Conservation (phyloP, 345 rosid genomes). For the Bruguiera sexangula region DNA sequence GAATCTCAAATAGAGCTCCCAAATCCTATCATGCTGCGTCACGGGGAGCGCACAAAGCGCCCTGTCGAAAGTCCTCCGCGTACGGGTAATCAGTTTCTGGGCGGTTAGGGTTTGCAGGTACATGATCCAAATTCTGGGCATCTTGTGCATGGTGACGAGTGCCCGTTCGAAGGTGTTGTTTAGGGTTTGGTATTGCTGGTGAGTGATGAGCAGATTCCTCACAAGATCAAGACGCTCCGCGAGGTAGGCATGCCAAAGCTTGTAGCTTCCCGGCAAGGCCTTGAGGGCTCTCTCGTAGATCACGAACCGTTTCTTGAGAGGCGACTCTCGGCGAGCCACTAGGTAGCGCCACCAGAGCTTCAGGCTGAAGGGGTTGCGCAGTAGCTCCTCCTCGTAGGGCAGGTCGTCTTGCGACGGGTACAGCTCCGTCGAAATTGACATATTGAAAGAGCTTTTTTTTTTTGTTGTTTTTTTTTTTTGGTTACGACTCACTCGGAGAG, state of each 20-base stretch:
- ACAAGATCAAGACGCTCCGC: conserved; percentile 74
- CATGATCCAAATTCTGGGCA: conserved; percentile 92
- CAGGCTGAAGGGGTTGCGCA: conserved; percentile 77
- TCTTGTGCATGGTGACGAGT: conserved; percentile 86
- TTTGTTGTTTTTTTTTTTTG: too few species aligned
- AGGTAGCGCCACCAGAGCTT: conserved; percentile 97
- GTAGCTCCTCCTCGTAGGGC: conserved; percentile 76
- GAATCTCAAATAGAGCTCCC: conserved; percentile 85
- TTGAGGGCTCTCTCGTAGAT: conserved; percentile 84
- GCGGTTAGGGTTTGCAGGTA: conserved; percentile 55
- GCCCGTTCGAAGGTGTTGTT: conserved; percentile 90
- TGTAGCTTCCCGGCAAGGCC: conserved; percentile 91
- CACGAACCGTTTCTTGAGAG: conserved; percentile 62
- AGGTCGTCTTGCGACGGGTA: conserved; percentile 88
- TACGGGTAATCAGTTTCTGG: conserved; percentile 60
- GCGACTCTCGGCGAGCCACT: conserved; percentile 62
- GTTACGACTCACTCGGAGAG: too few species aligned
- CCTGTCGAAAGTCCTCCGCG: conserved; percentile 67
- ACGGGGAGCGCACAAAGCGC: conserved; percentile 90
- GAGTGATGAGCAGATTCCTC: conserved; percentile 60
- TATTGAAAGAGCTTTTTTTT: background rate
- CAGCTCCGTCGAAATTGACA: conserved; percentile 70
- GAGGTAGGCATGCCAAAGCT: conserved; percentile 83
- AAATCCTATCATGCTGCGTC: conserved; percentile 84
- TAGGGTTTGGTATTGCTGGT: conserved; percentile 64